Conservation (phyloP, 768 basidiomycete genomes). For the Russula earlei region DNA sequence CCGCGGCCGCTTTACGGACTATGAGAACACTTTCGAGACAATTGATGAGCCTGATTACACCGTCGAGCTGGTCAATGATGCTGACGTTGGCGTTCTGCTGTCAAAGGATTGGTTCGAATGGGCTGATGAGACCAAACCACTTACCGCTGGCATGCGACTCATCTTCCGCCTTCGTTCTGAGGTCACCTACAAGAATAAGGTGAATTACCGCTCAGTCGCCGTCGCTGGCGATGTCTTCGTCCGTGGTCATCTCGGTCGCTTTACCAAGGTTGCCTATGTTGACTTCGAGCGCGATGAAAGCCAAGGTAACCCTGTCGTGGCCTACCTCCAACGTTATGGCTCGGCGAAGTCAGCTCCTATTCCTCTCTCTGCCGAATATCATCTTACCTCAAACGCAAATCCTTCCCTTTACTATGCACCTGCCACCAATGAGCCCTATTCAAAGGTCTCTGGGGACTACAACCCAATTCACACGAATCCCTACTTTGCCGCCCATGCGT, state of each 20-base stretch:
- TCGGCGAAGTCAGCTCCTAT: conserved; percentile 63
- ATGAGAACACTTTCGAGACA: conserved; percentile 91
- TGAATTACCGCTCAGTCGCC: conserved; percentile 67
- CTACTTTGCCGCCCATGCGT: conserved; percentile 91
- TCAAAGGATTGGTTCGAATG: conserved; percentile 99
- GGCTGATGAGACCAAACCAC: conserved; percentile 73
- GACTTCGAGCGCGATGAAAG: conserved; percentile 81
- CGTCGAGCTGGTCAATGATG: conserved; percentile 64
- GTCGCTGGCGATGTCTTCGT: conserved; percentile 83
- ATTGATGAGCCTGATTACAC: conserved; percentile 83
- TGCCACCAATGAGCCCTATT: conserved; percentile 91
- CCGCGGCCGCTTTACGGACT: conserved; percentile 90
- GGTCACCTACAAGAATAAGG: conserved; percentile 86
- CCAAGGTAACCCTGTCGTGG: conserved; percentile 87
- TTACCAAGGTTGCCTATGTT: conserved; percentile 83
- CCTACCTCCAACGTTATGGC: conserved; percentile 91
- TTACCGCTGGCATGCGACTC: conserved; percentile 70
- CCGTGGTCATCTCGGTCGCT: conserved; percentile 77
- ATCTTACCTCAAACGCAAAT: conserved; percentile 58
- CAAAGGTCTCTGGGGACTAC: conserved; percentile 92
- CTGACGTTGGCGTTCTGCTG: conserved; percentile 80
- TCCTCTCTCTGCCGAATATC: conserved; percentile 79
- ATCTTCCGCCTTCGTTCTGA: conserved; percentile 86
- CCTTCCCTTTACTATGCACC: conserved; percentile 72
- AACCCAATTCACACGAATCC: conserved; percentile 99